Percentiles rank a stretch among this genome's conserved stretches.
Conservation (phyloP, 2,329 filamentous ascomycete species). For the Thermoascus crustaceus region DNA sequence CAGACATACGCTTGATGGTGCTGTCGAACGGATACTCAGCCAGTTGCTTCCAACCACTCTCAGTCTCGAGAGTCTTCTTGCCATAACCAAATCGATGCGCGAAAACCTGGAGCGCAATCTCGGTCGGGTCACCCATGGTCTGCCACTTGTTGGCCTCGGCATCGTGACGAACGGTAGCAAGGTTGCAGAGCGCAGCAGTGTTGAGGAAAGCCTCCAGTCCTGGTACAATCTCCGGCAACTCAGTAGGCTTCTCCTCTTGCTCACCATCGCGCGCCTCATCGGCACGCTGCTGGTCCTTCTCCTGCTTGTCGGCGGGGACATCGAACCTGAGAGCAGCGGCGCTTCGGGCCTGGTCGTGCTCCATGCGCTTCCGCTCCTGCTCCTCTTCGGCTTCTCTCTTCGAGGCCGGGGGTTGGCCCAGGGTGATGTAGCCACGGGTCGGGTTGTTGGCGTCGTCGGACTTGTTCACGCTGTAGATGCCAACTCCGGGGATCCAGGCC, state of each 20-base stretch:
- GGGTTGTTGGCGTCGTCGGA: constrained; percentile 49
- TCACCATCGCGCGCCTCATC: constrained; percentile 17
- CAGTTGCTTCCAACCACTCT: constrained; percentile 44
- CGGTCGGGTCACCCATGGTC: constrained; percentile 56
- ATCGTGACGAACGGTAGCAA: constrained; percentile 43
- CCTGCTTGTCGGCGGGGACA: constrained; percentile 45
- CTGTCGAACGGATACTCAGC: constrained; percentile 59
- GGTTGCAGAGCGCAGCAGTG: constrained; percentile 48
- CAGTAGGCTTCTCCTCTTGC: constrained; percentile 10
- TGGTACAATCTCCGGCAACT: constrained; percentile 33
- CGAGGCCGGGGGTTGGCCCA: constrained; percentile 25
- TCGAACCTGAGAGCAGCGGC: constrained; percentile 55
- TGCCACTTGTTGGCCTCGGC: constrained; percentile 42
- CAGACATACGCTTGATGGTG: constrained; percentile 58
- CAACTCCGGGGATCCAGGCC: constrained; percentile 47
- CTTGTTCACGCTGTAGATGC: constrained; percentile 45
- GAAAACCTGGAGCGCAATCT: constrained; percentile 60
- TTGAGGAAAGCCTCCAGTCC: constrained; percentile 45
- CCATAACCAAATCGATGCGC: constrained; percentile 51
- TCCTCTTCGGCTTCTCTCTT: constrained; percentile 24
- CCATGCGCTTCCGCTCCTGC: constrained; percentile 33
- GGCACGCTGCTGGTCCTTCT: constrained; percentile 20
- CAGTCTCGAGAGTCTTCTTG: constrained; percentile 33
- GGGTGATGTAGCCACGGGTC: constrained; percentile 41
- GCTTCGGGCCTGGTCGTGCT: constrained; percentile 52